These are phyloP conservation scores for Imleria badia DNA, from an alignment of 768 basidiomycete genomes.

Conservation along the genomic window DNA sequence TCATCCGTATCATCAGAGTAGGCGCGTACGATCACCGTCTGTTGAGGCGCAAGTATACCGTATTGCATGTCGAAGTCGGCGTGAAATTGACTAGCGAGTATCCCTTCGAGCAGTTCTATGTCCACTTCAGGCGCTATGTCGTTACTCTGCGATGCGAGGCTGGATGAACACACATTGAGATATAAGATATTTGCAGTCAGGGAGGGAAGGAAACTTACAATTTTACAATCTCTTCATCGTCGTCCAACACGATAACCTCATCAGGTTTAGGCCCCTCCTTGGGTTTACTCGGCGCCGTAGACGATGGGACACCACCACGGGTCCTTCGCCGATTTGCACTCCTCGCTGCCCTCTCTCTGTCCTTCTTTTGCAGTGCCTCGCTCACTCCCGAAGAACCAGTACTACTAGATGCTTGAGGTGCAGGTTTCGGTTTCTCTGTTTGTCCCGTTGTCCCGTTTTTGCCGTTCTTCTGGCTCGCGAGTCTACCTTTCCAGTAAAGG, in stretches of 20 bases:
- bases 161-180: neutral
- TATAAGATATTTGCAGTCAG: neutral
- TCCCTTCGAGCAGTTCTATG: conserved; percentile 22
- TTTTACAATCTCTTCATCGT: conserved; percentile 45
- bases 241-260: conserved; percentile 17
- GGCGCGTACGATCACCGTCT: conserved; percentile 81
- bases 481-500: conserved; percentile 77
- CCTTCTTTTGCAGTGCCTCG: conserved; percentile 78
- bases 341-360: conserved; percentile 58
- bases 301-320: conserved; percentile 63
- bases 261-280: conserved; percentile 11
- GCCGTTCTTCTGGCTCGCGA: conserved; percentile 24
- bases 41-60: conserved; percentile 73
- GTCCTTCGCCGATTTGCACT: conserved; percentile 67
- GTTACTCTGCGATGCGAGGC: conserved; percentile 20
- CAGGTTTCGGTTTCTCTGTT: neutral
- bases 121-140: conserved; percentile 22
- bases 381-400: conserved; percentile 42
- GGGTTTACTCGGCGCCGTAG: conserved; percentile 5
- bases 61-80: conserved; percentile 75
- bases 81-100: conserved; percentile 36
- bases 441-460: conserved; percentile 4
- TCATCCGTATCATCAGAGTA: conserved; percentile 96
- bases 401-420: conserved; percentile 16
- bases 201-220: conserved; percentile 47